These are phyloP conservation scores for Rhizophagus clarus DNA, from an alignment of 192 early-diverging fungal species.

Conservation along the genomic window DNA sequence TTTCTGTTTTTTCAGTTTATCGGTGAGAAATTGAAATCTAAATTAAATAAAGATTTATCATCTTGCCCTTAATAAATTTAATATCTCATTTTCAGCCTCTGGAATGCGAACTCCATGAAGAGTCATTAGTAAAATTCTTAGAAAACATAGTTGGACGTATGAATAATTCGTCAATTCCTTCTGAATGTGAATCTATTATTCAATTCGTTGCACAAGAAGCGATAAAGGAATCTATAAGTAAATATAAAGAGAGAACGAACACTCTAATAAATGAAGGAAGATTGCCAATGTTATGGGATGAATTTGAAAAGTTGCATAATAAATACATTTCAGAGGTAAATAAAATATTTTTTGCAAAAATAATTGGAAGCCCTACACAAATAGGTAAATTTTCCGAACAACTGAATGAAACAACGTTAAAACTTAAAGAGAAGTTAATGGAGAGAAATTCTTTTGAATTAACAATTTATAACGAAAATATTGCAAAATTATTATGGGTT, in stretches of 20 bases:
- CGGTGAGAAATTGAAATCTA: too few relatives aligned
- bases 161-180: not conserved
- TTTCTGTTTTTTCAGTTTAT: too few relatives aligned
- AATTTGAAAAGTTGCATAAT: not conserved
- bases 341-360: not conserved
- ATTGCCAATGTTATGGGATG: not conserved
- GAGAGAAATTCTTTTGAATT: not conserved
- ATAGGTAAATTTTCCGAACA: not conserved
- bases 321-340: not conserved
- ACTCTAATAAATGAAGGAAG: not conserved
- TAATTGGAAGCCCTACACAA: not conserved
- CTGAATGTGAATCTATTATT: not conserved
- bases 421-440: not conserved
- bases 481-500: not conserved
- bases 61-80: too few relatives aligned
- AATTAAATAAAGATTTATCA: too few relatives aligned
- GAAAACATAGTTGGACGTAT: not conserved
- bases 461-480: not conserved
- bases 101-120: too few relatives aligned
- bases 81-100: too few relatives aligned
- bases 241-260: not conserved
- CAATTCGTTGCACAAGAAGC: constrained; percentile 2
- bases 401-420: not conserved
- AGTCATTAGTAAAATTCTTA: not conserved
- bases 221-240: not conserved